These are phyloP conservation scores for Sordariomycetes sp. DNA, from an alignment of 2,329 filamentous ascomycete genomes.

Conservation along the genomic window DNA sequence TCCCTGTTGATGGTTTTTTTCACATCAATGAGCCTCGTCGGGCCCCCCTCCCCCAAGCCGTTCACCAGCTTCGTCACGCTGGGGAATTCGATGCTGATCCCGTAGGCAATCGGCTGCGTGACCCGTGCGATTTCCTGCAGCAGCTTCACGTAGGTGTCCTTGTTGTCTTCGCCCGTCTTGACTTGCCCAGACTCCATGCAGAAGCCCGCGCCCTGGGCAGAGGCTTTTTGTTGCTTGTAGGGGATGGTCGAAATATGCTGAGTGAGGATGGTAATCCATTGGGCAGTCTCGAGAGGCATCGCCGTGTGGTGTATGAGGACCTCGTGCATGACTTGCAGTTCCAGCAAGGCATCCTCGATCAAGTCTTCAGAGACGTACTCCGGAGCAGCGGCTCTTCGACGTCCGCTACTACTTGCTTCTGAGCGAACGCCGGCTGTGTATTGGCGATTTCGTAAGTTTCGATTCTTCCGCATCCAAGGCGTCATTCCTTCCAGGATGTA, in stretches of 20 bases:
- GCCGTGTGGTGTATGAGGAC: constrained; percentile 63
- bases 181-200: constrained; percentile 77
- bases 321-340: constrained; percentile 58
- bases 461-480: constrained; percentile 60
- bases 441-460: constrained; percentile 55
- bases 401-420: constrained; percentile 11
- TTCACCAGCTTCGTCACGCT: constrained; percentile 48
- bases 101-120: constrained; percentile 63
- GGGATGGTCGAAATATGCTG: constrained; percentile 71
- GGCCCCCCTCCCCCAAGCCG: constrained; percentile 50
- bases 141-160: constrained; percentile 66
- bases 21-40: constrained; percentile 52
- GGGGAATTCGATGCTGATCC: constrained; percentile 53
- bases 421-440: constrained; percentile 57
- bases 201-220: constrained; percentile 49
- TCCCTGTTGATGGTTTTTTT: constrained; percentile 47
- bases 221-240: constrained; percentile 50
- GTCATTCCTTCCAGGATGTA: constrained; percentile 65
- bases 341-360: constrained; percentile 62
- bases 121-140: constrained; percentile 65
- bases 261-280: constrained; percentile 66
- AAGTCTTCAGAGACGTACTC: constrained; percentile 56
- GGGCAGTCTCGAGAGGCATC: constrained; percentile 52
- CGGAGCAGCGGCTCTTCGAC: constrained; percentile 24
- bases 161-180: constrained; percentile 52